Evolutionary conservation across 179 eudicot species (phyloP), one percentile per base, ranked within the genome.

Genomic region (Nepenthes alata): DNA sequence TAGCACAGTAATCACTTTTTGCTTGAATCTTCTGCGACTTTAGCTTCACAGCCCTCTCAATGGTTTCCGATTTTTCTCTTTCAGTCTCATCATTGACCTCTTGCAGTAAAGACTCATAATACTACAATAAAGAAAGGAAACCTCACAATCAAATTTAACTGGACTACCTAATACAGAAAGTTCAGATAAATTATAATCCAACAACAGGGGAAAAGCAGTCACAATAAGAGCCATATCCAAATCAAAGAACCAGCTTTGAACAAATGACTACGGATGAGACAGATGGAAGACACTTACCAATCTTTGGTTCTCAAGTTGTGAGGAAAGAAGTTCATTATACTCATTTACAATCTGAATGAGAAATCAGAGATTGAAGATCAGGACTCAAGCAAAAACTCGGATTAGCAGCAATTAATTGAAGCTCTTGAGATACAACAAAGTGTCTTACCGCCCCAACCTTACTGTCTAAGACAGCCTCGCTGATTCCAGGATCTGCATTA

Each of bases 301-400:
- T 58, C 83, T 89, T 66, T 89, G 97, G 72, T 73, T 89, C 82
- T 93, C 98, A 65, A 93, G 94, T 70, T 93, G 97, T 15, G 86
- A 77, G 57, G 96, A 83, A 57, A 85, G 90, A 57, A 86, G 97
- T 70, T 93, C 97, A 67, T 82, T 81, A 80, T 89, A 89, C 85
- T 93, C 97, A 12, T 72, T 86, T 39, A 73, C 81, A 67, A 87
- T 89, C 98, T 93, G 89, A 60, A 54, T 38, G 67, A 53, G 39
- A 12, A 59, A 59, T 44, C 60, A 69, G 59, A 45, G 60, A 15
- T 51, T 36, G 45, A 7, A 35, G 36, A n/a, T 15, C 35, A n/a
- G 38, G 34, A 54, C 6, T 37, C 35, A n/a, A 36, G 44, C 6
- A 34, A 5, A 25, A 25, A 25, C 25, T 25, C 45, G 2, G 45